Evolutionary conservation across 2,329 filamentous ascomycete genomes (phyloP).

Genomic region (Penicillium sp.): DNA sequence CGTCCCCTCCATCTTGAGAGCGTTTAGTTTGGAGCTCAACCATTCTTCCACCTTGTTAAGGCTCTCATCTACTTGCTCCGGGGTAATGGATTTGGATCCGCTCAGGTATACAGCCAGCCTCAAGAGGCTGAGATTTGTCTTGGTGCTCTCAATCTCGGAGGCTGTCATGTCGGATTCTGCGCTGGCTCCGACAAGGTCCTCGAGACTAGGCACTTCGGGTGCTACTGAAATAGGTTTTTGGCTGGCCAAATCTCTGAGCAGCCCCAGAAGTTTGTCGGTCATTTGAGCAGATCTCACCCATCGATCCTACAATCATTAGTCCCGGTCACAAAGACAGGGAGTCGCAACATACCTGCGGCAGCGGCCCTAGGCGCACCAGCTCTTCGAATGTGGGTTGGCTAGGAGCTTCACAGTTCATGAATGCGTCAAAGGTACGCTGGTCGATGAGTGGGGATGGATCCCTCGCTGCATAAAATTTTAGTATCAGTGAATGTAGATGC

Average conservation of each 20-base stretch:
- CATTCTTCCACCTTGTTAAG: slow-evolving; percentile 38
- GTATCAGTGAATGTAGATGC: neutral
- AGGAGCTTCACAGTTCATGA: slow-evolving; percentile 47
- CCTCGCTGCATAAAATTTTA: slow-evolving; percentile 30
- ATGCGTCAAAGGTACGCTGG: slow-evolving; percentile 44
- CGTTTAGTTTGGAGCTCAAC: slow-evolving; percentile 33
- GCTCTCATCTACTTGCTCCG: slow-evolving; percentile 35
- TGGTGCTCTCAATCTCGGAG: slow-evolving; percentile 39
- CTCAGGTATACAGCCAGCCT: slow-evolving; percentile 39
- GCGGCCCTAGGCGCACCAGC: slow-evolving; percentile 43
- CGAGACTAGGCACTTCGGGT: slow-evolving; percentile 33
- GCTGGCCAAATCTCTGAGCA: slow-evolving; percentile 36
- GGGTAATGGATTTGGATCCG: slow-evolving; percentile 37
- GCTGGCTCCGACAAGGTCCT: slow-evolving; percentile 30
- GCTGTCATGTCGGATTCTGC: slow-evolving; percentile 40
- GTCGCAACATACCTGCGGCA: slow-evolving; percentile 39
- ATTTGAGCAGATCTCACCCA: slow-evolving; percentile 42
- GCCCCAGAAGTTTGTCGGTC: slow-evolving; percentile 42
- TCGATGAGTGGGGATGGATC: slow-evolving; percentile 37
- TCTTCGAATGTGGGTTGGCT: slow-evolving; percentile 43
- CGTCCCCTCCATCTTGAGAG: slow-evolving; percentile 27
- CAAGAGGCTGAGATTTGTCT: slow-evolving; percentile 40
- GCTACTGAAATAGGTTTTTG: slow-evolving; percentile 38
- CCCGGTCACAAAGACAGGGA: neutral
- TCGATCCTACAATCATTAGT: slow-evolving; percentile 38